Conservation (phyloP, 306 rosid genomes). For the Macrotyloma uniflorum region DNA sequence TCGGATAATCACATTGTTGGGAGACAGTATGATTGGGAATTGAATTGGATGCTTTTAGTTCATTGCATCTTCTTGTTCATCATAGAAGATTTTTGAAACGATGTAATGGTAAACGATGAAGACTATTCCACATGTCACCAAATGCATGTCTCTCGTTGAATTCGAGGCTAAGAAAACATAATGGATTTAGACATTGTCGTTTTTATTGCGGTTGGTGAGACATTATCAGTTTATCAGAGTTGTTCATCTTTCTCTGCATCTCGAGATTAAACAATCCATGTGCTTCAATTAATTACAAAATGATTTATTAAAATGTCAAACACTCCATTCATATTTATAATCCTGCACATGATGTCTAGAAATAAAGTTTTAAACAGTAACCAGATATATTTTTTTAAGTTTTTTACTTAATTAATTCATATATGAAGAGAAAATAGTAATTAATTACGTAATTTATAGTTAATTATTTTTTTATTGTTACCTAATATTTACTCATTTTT, state of each 20-base stretch:
- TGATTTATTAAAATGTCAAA: neutral
- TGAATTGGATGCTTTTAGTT: slow-evolving; percentile 41
- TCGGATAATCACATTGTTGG: slow-evolving; percentile 25
- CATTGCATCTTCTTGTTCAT: slow-evolving; percentile 44
- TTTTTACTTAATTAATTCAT: too few relatives aligned
- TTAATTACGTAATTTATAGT: too few relatives aligned
- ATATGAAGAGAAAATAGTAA: too few relatives aligned
- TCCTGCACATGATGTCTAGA: neutral
- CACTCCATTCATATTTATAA: neutral
- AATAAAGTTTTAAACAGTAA: too few relatives aligned
- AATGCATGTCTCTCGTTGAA: neutral
- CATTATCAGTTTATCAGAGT: neutral
- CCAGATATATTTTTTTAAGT: too few relatives aligned
- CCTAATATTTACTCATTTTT: too few relatives aligned
- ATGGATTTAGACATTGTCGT: slow-evolving; percentile 26
- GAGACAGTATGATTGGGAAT: slow-evolving; percentile 50
- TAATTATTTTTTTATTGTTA: too few relatives aligned
- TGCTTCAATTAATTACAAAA: neutral
- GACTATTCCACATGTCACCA: slow-evolving; percentile 31
- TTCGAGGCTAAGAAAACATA: slow-evolving; percentile 17
- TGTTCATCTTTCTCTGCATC: slow-evolving; percentile 4
- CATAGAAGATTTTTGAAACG: neutral
- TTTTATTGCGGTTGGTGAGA: neutral
- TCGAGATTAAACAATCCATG: slow-evolving; percentile 31
- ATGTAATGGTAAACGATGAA: neutral